Evolutionary conservation across 495 filamentous ascomycete genomes (phyloP).

Genomic region (Penicillium ucsense): DNA sequence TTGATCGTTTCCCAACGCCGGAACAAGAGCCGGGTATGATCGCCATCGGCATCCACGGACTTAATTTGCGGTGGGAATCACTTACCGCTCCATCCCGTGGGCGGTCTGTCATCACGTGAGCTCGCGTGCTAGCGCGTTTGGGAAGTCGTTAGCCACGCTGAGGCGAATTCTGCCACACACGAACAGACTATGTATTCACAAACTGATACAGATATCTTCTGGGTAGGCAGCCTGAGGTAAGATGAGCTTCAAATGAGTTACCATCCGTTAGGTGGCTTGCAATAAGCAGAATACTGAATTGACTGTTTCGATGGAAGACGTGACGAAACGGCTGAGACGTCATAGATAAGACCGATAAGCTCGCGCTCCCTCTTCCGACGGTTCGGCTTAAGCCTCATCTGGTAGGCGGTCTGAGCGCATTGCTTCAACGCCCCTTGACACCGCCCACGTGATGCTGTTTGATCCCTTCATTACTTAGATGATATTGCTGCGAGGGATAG

Average conservation of each 20-base stretch:
- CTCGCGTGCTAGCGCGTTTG: constrained; percentile 18
- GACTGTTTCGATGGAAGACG: constrained; percentile 13
- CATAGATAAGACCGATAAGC: constrained; percentile 14
- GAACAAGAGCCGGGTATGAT: no score
- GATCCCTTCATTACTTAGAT: neutral
- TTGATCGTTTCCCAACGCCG: no score
- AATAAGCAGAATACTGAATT: neutral
- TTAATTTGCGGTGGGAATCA: constrained; percentile 12
- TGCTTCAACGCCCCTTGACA: no score
- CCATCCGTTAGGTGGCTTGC: neutral
- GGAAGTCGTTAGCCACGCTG: neutral
- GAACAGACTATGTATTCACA: no score
- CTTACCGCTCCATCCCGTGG: constrained; percentile 19
- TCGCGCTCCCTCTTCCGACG: neutral
- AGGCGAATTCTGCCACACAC: constrained; percentile 9
- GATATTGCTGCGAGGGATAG: no score
- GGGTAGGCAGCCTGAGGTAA: neutral
- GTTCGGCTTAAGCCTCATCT: neutral
- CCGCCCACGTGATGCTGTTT: no score
- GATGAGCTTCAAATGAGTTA: neutral
- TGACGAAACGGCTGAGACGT: constrained; percentile 15
- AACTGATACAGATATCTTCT: neutral
- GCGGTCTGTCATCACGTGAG: constrained; percentile 23
- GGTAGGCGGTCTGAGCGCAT: neutral
- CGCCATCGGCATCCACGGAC: constrained; percentile 12